Conservation (phyloP, 495 filamentous ascomycete species). For the Daldinia vernicosa region DNA sequence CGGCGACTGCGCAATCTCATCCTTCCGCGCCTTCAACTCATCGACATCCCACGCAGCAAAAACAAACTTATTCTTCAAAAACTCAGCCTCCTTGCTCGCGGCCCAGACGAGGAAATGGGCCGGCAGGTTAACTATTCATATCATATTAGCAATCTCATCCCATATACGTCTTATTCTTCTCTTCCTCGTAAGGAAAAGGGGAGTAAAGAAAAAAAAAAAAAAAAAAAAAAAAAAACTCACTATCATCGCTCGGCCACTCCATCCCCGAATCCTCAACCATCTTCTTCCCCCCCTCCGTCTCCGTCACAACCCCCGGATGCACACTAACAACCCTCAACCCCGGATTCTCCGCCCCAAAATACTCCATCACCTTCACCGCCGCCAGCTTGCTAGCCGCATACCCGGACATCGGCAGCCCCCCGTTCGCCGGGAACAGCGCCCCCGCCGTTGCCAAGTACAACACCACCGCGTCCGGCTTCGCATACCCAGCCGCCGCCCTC, state of each 20-base stretch:
- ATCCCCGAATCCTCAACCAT: slow-evolving; percentile 33
- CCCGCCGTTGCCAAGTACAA: neutral
- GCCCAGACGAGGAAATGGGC: slow-evolving; percentile 47
- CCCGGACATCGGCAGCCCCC: neutral
- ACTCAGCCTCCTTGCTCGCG: slow-evolving; percentile 49
- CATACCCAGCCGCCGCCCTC: neutral
- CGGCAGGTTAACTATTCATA: neutral
- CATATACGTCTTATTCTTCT: neutral
- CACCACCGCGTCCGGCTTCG: neutral
- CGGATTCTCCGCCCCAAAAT: slow-evolving; percentile 50
- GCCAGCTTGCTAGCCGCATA: neutral
- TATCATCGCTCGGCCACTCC: slow-evolving; percentile 37
- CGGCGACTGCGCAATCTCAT: slow-evolving; percentile 32
- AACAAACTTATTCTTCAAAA: slow-evolving; percentile 55
- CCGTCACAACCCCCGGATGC: slow-evolving; percentile 52
- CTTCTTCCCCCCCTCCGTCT: slow-evolving; percentile 47
- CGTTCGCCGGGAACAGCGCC: neutral
- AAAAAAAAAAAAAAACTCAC: slow-evolving; percentile 10
- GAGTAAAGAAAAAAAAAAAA: neutral
- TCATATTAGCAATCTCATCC: neutral
- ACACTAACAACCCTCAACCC: slow-evolving; percentile 50
- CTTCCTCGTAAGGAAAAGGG: neutral
- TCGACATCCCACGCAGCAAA: slow-evolving; percentile 60
- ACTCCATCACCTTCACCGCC: neutral
- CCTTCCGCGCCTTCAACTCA: slow-evolving; percentile 48